These are phyloP conservation scores for Phaseolus lunatus DNA, from an alignment of 306 rosid genomes.

Conservation along the genomic window DNA sequence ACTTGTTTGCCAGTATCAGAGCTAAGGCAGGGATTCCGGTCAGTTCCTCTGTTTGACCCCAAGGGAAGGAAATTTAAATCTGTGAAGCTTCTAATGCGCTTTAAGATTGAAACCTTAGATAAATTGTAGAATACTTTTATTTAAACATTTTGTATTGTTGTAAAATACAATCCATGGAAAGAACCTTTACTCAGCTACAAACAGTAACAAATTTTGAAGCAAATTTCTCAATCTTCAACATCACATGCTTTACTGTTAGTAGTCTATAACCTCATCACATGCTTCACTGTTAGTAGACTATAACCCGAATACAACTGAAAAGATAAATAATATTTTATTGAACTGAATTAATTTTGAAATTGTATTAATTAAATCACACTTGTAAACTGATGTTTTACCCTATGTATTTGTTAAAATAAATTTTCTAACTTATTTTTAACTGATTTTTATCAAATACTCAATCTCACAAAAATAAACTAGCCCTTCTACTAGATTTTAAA, in stretches of 20 bases:
- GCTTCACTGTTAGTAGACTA: too few relatives aligned
- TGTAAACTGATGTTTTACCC: too few relatives aligned
- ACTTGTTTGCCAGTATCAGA: slow-evolving; percentile 84
- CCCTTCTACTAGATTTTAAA: too few relatives aligned
- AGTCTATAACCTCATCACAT: too few relatives aligned
- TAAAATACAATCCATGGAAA: not conserved
- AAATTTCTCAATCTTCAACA: slow-evolving; percentile 5
- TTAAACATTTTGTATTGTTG: not conserved
- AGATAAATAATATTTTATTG: too few relatives aligned
- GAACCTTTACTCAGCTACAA: slow-evolving; percentile 27
- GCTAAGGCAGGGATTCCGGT: slow-evolving; percentile 68
- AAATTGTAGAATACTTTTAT: not conserved
- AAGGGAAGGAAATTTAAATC: slow-evolving; percentile 65
- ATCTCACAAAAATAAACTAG: not conserved
- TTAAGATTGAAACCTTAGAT: slow-evolving; percentile 50
- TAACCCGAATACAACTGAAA: too few relatives aligned
- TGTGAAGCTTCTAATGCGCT: slow-evolving; percentile 66
- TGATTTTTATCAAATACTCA: not conserved
- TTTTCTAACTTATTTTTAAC: not conserved
- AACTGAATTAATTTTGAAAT: too few relatives aligned
- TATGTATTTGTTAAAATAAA: too few relatives aligned
- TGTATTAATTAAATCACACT: too few relatives aligned
- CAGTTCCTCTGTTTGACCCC: slow-evolving; percentile 62
- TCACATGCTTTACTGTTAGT: not conserved
- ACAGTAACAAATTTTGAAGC: not conserved